Evolutionary conservation across 352 stramenopile genomes (phyloP).

Genomic region (Globisporangium orthogonon): DNA sequence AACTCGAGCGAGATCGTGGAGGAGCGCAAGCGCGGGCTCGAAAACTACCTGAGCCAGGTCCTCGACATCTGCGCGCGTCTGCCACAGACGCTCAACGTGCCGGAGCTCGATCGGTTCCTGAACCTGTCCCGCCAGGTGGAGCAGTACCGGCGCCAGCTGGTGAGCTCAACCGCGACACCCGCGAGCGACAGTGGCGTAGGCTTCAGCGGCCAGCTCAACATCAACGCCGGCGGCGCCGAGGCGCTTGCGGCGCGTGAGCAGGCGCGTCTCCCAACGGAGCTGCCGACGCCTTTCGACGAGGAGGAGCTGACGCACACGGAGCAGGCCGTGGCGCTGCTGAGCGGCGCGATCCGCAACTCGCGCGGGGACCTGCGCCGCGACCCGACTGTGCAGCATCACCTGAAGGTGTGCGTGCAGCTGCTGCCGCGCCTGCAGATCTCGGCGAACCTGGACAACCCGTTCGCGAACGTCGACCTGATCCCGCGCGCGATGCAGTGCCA

Average conservation of each 20-base stretch:
- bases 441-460: conserved; percentile 87
- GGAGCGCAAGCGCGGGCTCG: conserved; percentile 74
- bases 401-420: conserved; percentile 85
- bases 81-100: conserved; percentile 73
- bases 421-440: conserved; percentile 82
- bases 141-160: conserved; percentile 72
- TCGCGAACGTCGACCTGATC: conserved; percentile 84
- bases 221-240: conserved; percentile 66
- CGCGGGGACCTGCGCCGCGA: conserved; percentile 77
- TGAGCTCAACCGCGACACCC: conserved; percentile 17
- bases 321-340: conserved; percentile 69
- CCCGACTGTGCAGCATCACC: conserved; percentile 73
- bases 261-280: conserved; percentile 68
- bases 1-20: conserved; percentile 85
- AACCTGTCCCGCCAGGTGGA: conserved; percentile 84
- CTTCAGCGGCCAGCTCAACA: conserved; percentile 42
- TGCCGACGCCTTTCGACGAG: conserved; percentile 80
- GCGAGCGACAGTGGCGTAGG: conserved; percentile 8
- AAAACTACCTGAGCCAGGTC: conserved; percentile 80
- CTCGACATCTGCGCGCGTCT: conserved; percentile 78
- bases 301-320: conserved; percentile 84
- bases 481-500: conserved; percentile 86
- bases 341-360: conserved; percentile 73
- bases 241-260: conserved; percentile 74
- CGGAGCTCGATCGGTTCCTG: conserved; percentile 81